Percentiles rank a stretch among this genome's conserved stretches.
phyloP scores from a whole-genome alignment of 345 rosid genomes.

The Pistacia vera region DNA sequence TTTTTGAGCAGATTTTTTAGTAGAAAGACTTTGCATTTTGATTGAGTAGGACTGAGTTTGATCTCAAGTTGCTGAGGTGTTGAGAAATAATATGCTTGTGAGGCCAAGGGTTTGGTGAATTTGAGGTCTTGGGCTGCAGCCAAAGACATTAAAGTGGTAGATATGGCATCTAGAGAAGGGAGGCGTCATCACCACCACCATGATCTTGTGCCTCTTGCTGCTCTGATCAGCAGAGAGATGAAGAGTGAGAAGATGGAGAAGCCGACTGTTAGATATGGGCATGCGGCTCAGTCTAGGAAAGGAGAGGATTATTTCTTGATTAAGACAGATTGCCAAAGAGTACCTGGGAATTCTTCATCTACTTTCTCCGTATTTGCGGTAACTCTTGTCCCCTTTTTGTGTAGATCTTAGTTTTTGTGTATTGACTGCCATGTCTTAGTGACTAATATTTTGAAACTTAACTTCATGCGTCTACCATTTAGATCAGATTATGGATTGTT shows the following conservation, averaged over 20 bases:
- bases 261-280: conserved; percentile 66
- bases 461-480: background rate
- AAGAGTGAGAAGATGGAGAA: conserved; percentile 78
- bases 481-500: background rate
- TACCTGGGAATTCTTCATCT: conserved; percentile 66
- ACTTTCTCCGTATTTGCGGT: conserved; percentile 83
- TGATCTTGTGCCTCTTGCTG: conserved; percentile 80
- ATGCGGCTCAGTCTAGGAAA: conserved; percentile 83
- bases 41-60: conserved; percentile 5
- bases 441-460: background rate
- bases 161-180: conserved; percentile 72
- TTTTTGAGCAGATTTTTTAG: conserved; percentile 11
- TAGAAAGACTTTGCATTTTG: conserved; percentile 1
- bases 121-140: conserved; percentile 20
- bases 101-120: conserved; percentile 24
- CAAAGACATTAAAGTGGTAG: conserved; percentile 12
- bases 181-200: conserved; percentile 41
- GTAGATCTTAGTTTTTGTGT: background rate
- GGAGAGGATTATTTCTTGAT: conserved; percentile 86
- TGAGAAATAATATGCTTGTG: conserved; percentile 21
- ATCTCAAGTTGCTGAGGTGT: background rate
- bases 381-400: conserved; percentile 11
- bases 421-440: background rate
- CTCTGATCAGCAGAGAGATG: conserved; percentile 67
- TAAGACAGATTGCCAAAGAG: conserved; percentile 65